These are phyloP conservation scores for Canna indica DNA, from an alignment of 176 grass and related monocot species.

Conservation along the genomic window DNA sequence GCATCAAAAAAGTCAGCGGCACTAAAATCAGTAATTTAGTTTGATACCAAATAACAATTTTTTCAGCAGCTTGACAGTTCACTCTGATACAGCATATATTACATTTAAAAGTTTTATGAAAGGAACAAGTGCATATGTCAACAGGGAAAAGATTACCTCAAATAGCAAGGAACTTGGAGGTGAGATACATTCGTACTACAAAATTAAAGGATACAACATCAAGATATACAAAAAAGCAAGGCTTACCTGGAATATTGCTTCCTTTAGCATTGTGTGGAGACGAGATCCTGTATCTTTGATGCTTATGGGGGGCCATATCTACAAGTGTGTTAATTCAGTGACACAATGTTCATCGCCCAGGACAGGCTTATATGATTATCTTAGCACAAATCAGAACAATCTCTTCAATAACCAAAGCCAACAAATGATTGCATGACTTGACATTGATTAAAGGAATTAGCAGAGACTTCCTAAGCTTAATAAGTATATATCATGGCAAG, in stretches of 20 bases:
- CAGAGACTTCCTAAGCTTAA: not conserved
- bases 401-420: not conserved
- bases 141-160: not conserved
- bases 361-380: not conserved
- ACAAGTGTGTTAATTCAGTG: not conserved
- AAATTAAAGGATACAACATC: not conserved
- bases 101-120: not conserved
- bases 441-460: not conserved
- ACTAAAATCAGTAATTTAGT: no score
- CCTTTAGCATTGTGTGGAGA: conserved; percentile 73
- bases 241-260: conserved; percentile 73
- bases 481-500: not conserved
- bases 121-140: not conserved
- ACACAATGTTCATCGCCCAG: not conserved
- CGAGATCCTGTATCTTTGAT: conserved; percentile 91
- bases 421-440: not conserved
- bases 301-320: conserved; percentile 93
- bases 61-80: not conserved
- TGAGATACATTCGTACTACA: not conserved
- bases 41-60: not conserved
- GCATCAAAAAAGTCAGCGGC: no score
- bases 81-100: not conserved
- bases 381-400: not conserved
- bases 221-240: not conserved
- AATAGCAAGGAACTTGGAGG: not conserved